These are phyloP conservation scores for Fraxinus velutina DNA, from an alignment of 305 asterid genomes.

Conservation along the genomic window DNA sequence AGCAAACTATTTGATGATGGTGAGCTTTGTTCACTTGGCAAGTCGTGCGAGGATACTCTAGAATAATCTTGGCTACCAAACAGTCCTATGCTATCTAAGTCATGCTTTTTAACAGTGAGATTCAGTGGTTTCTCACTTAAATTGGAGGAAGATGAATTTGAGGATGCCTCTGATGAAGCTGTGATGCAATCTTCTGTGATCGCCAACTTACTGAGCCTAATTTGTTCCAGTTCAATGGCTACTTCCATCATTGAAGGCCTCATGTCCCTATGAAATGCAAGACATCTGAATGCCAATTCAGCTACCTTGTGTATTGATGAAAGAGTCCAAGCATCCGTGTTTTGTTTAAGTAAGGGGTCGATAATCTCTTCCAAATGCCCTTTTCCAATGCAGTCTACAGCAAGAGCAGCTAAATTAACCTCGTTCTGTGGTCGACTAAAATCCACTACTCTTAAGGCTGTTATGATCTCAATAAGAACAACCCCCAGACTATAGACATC, in stretches of 20 bases:
- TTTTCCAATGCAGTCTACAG: constrained; percentile 45
- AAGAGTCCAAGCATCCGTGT: constrained; percentile 33
- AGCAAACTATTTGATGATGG: constrained; percentile 59
- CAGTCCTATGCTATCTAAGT: not conserved
- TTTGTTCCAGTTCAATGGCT: constrained; percentile 50
- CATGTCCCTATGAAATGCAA: constrained; percentile 54
- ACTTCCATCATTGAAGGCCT: constrained; percentile 67
- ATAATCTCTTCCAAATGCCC: constrained; percentile 44
- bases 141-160: constrained; percentile 33
- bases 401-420: constrained; percentile 48
- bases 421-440: constrained; percentile 43
- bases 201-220: constrained; percentile 34
- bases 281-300: constrained; percentile 59
- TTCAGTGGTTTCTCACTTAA: constrained; percentile 36
- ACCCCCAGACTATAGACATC: constrained; percentile 64
- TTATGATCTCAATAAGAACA: constrained; percentile 52
- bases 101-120: constrained; percentile 15
- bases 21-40: constrained; percentile 64
- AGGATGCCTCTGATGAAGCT: constrained; percentile 24
- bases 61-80: constrained; percentile 35
- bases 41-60: constrained; percentile 44
- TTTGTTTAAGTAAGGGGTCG: constrained; percentile 38
- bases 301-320: constrained; percentile 44
- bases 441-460: constrained; percentile 50
- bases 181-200: constrained; percentile 23